These are phyloP conservation scores for Geosmithia flava DNA, from an alignment of 2,329 filamentous ascomycete species.

Conservation along the genomic window DNA sequence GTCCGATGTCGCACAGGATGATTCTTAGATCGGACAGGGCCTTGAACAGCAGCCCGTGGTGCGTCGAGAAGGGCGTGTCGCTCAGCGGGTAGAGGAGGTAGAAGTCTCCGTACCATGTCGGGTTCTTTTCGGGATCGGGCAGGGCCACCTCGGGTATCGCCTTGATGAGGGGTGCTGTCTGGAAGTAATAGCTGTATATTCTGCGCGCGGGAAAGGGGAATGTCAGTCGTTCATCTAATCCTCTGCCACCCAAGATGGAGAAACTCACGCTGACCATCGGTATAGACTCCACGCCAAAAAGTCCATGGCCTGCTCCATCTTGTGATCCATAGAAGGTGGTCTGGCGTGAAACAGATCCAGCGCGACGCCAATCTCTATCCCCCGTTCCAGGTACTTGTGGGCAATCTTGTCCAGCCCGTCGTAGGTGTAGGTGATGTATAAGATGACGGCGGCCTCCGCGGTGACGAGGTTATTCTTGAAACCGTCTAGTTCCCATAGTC, in stretches of 20 bases:
- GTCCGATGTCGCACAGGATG: slow-evolving; percentile 19
- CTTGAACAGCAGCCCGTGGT: slow-evolving; percentile 15
- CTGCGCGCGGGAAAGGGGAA: slow-evolving; percentile 2
- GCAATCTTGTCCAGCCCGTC: slow-evolving; percentile 24
- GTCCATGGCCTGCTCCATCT: slow-evolving; percentile 7
- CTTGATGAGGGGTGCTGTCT: slow-evolving; percentile 13
- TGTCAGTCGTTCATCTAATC: not conserved
- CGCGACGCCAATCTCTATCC: slow-evolving; percentile 16
- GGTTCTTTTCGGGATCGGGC: slow-evolving; percentile 11
- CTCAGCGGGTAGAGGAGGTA: slow-evolving; percentile 20
- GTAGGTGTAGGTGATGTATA: slow-evolving; percentile 16
- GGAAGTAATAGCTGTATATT: slow-evolving; percentile 8
- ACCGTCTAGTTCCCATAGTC: slow-evolving; percentile 22
- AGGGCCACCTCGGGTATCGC: slow-evolving; percentile 15
- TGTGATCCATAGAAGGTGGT: slow-evolving; percentile 6
- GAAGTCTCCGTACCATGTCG: slow-evolving; percentile 20
- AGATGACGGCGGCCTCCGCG: slow-evolving; percentile 20
- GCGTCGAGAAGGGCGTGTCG: slow-evolving; percentile 7
- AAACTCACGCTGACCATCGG: slow-evolving; percentile 17
- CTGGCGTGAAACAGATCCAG: slow-evolving; percentile 15
- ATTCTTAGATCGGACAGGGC: slow-evolving; percentile 14
- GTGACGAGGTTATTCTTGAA: slow-evolving; percentile 16
- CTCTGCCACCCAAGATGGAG: slow-evolving; percentile 6
- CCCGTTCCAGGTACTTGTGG: slow-evolving; percentile 16
- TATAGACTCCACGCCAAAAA: slow-evolving; percentile 23